Evolutionary conservation across 2,329 filamentous ascomycete genomes (phyloP).

Genomic region (Aquanectria penicillioides): DNA sequence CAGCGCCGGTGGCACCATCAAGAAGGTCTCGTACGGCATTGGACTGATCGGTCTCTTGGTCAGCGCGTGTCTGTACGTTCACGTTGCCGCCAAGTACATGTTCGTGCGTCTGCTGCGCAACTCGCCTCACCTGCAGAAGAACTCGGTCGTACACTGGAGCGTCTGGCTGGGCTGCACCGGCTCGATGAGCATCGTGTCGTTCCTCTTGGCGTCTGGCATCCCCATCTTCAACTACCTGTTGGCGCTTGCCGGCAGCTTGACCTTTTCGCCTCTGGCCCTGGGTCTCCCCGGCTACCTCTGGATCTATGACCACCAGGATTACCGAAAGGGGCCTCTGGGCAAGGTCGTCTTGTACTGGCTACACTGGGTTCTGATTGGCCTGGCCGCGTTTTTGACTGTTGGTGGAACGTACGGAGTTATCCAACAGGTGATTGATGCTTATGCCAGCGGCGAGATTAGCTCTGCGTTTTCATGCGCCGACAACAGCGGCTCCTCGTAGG

Average conservation of each 20-base stretch:
- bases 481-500: constrained; percentile 48
- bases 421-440: constrained; percentile 61
- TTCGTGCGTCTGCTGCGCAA: constrained; percentile 52
- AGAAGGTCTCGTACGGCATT: constrained; percentile 70
- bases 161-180: constrained; percentile 49
- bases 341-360: constrained; percentile 45
- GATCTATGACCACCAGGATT: constrained; percentile 48
- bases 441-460: constrained; percentile 56
- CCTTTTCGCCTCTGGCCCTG: constrained; percentile 49
- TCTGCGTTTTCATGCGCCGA: constrained; percentile 60
- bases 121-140: constrained; percentile 48
- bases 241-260: constrained; percentile 37
- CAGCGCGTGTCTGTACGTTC: constrained; percentile 28
- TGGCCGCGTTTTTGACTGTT: constrained; percentile 51
- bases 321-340: constrained; percentile 41
- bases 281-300: constrained; percentile 49
- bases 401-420: constrained; percentile 58
- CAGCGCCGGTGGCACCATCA: constrained; percentile 66
- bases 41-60: constrained; percentile 52
- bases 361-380: constrained; percentile 47
- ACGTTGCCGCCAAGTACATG: constrained; percentile 48
- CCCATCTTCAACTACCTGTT: constrained; percentile 44
- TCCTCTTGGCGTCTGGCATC: constrained; percentile 46
- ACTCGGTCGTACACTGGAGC: constrained; percentile 48
- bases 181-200: constrained; percentile 41